Conservation (phyloP, 768 basidiomycete genomes). For the Tylopilus plumbeoviolaceoides region DNA sequence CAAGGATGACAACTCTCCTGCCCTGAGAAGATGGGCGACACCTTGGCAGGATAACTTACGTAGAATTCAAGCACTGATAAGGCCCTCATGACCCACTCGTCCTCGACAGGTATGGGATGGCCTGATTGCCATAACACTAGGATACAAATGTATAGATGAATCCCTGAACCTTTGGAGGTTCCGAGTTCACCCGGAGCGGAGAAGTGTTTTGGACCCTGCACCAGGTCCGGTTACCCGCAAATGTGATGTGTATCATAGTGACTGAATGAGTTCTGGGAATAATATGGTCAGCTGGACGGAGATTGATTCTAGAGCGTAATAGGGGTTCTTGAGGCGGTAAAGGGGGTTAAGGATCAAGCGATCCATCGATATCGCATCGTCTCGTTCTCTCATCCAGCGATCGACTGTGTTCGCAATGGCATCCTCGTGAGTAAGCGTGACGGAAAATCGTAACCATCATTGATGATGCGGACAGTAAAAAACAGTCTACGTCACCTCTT, state of each 20-base stretch:
- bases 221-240: too few relatives aligned
- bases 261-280: not conserved
- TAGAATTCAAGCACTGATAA: too few relatives aligned
- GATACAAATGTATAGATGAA: too few relatives aligned
- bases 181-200: too few relatives aligned
- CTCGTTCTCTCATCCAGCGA: not conserved
- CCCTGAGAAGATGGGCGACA: too few relatives aligned
- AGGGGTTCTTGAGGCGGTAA: not conserved
- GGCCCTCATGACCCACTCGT: too few relatives aligned
- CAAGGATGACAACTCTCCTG: too few relatives aligned
- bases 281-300: not conserved
- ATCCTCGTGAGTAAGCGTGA: constrained; percentile 6
- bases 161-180: too few relatives aligned
- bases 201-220: too few relatives aligned
- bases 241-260: not conserved
- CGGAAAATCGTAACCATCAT: not conserved
- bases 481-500: constrained; percentile 48
- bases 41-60: too few relatives aligned
- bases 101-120: too few relatives aligned
- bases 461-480: constrained; percentile 2
- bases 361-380: constrained; percentile 2
- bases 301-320: not conserved
- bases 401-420: constrained; percentile 2
- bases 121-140: too few relatives aligned
- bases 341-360: not conserved